Conservation (phyloP, 2,329 filamentous ascomycete species). For the Sphaerulina populicola region DNA sequence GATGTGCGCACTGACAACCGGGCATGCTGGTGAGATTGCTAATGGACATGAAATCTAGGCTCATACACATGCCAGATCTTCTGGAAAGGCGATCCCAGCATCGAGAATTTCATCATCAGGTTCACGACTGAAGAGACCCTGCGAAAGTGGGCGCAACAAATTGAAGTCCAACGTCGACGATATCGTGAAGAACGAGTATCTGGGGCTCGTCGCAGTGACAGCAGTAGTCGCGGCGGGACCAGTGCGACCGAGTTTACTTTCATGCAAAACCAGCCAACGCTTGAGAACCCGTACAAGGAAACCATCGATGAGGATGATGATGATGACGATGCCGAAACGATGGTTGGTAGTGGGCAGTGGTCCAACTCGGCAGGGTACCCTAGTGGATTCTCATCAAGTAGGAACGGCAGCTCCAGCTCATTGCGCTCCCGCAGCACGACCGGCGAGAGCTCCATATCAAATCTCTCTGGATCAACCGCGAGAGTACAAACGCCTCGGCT, state of each 20-base stretch:
- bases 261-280: conserved; percentile 57
- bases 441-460: conserved; percentile 14
- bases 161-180: conserved; percentile 62
- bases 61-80: conserved; percentile 95
- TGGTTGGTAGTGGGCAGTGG: conserved; percentile 34
- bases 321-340: conserved; percentile 42
- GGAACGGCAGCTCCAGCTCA: conserved; percentile 21
- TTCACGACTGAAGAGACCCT: conserved; percentile 86
- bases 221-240: conserved; percentile 33
- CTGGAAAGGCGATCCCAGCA: conserved; percentile 93
- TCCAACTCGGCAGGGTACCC: conserved; percentile 10
- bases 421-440: conserved; percentile 22
- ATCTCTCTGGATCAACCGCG: conserved; percentile 22
- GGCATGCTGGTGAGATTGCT: conserved; percentile 25
- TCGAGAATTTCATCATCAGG: conserved; percentile 92
- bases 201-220: conserved; percentile 38
- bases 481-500: conserved; percentile 62
- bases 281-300: conserved; percentile 75
- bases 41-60: conserved; percentile 44
- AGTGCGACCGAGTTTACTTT: conserved; percentile 70
- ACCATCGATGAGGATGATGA: conserved; percentile 50
- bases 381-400: conserved; percentile 17
- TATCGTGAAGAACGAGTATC: conserved; percentile 43
- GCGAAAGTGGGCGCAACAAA: conserved; percentile 79
- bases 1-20: conserved; percentile 19